These are phyloP conservation scores for Cicer judaicum DNA, from an alignment of 306 rosid species.

Conservation along the genomic window DNA sequence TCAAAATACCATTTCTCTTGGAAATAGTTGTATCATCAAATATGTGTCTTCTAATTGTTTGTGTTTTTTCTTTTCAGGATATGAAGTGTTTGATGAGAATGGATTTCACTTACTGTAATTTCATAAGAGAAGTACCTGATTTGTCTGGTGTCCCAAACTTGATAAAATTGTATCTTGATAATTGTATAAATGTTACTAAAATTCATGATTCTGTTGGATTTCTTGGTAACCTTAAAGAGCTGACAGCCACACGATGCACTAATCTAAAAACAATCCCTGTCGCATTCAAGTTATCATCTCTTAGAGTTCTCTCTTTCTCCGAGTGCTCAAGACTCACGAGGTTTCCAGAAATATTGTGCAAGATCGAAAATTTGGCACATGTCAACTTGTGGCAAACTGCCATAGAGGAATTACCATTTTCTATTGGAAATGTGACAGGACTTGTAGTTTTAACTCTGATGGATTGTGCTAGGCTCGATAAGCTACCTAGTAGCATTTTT, in stretches of 20 bases:
- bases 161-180: background rate
- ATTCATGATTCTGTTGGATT: constrained; percentile 11
- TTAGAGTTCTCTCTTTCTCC: constrained; percentile 2
- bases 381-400: constrained; percentile 17
- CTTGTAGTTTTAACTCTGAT: constrained; percentile 18
- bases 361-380: background rate
- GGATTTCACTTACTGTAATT: background rate
- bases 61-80: constrained; percentile 6
- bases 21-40: background rate
- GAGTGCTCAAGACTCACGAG: background rate
- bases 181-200: constrained; percentile 8
- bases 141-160: background rate
- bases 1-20: too few species aligned
- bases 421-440: constrained; percentile 19
- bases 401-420: constrained; percentile 16
- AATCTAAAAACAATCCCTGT: background rate
- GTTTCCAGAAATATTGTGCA: constrained; percentile 2
- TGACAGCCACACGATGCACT: constrained; percentile 14
- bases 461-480: constrained; percentile 2
- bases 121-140: background rate
- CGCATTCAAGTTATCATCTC: background rate
- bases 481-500: constrained; percentile 14
- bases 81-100: background rate
- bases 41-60: background rate
- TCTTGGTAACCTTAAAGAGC: background rate